Evolutionary conservation across 2,329 filamentous ascomycete species (phyloP).

Genomic region (Dactylonectria estremocensis): DNA sequence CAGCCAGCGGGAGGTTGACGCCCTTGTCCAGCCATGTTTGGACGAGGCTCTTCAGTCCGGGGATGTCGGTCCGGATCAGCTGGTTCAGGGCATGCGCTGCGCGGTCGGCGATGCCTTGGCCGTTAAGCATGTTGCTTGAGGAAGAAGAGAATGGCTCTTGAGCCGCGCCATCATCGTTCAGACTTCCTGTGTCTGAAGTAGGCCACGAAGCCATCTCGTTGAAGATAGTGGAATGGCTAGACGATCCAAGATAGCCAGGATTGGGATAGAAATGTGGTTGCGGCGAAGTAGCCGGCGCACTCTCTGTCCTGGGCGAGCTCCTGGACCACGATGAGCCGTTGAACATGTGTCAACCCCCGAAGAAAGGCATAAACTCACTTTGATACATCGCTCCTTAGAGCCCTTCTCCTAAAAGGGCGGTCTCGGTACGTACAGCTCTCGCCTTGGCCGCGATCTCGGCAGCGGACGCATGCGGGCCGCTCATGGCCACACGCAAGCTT

Average conservation of each 20-base stretch:
- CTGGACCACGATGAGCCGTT: constrained; percentile 2
- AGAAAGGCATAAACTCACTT: neutral
- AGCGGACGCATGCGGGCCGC: constrained; percentile 20
- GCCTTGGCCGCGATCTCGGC: constrained; percentile 15
- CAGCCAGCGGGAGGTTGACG: constrained; percentile 23
- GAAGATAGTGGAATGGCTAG: constrained; percentile 26
- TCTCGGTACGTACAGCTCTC: constrained; percentile 18
- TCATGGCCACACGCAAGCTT: constrained; percentile 30
- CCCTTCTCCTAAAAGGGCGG: constrained; percentile 19
- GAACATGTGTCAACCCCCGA: neutral
- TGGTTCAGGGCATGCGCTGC: constrained; percentile 11
- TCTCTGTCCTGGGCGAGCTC: constrained; percentile 10
- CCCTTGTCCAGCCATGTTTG: constrained; percentile 15
- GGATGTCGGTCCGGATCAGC: constrained; percentile 11
- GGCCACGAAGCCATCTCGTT: constrained; percentile 15
- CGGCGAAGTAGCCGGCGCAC: neutral
- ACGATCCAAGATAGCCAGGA: constrained; percentile 23
- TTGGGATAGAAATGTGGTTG: constrained; percentile 25
- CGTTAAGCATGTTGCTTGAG: constrained; percentile 9
- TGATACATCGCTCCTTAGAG: constrained; percentile 1
- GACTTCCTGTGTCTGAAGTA: neutral
- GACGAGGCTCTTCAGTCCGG: neutral
- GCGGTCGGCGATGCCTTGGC: constrained; percentile 15
- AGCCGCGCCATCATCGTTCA: constrained; percentile 5
- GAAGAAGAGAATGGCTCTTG: constrained; percentile 5